Evolutionary conservation across 2,329 filamentous ascomycete genomes (phyloP).

Genomic region (Trichoderma oligosporum): DNA sequence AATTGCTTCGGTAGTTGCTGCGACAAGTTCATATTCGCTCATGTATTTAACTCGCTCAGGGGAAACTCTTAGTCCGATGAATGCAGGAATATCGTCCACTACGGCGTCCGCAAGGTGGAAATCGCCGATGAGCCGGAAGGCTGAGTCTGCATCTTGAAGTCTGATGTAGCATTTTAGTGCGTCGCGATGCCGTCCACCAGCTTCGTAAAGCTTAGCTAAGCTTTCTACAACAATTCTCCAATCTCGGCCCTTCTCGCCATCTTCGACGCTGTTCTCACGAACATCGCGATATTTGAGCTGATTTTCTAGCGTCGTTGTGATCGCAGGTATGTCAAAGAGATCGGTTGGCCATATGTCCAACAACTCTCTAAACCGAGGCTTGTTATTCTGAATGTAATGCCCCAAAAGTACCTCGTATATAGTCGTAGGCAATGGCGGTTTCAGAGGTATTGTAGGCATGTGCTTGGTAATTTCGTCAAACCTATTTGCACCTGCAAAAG

Average conservation of each 20-base stretch:
- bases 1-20: constrained; percentile 77
- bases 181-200: constrained; percentile 74
- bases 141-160: constrained; percentile 85
- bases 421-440: constrained; percentile 71
- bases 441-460: constrained; percentile 73
- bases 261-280: constrained; percentile 70
- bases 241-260: constrained; percentile 68
- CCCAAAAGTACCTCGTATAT: constrained; percentile 87
- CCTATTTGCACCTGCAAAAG: constrained; percentile 78
- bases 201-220: constrained; percentile 79
- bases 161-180: constrained; percentile 85
- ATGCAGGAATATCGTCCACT: constrained; percentile 81
- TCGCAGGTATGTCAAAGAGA: constrained; percentile 72
- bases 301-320: constrained; percentile 76
- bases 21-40: constrained; percentile 66
- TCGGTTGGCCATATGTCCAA: constrained; percentile 81
- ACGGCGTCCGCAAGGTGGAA: constrained; percentile 88
- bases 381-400: constrained; percentile 80
- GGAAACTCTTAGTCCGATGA: constrained; percentile 82
- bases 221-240: constrained; percentile 88
- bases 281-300: constrained; percentile 75
- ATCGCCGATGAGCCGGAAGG: constrained; percentile 80
- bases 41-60: constrained; percentile 64
- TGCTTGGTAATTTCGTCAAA: constrained; percentile 86
- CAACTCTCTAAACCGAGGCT: constrained; percentile 70